Conservation (phyloP, 2,329 filamentous ascomycete genomes). For the Rhynchosporium graminicola region DNA sequence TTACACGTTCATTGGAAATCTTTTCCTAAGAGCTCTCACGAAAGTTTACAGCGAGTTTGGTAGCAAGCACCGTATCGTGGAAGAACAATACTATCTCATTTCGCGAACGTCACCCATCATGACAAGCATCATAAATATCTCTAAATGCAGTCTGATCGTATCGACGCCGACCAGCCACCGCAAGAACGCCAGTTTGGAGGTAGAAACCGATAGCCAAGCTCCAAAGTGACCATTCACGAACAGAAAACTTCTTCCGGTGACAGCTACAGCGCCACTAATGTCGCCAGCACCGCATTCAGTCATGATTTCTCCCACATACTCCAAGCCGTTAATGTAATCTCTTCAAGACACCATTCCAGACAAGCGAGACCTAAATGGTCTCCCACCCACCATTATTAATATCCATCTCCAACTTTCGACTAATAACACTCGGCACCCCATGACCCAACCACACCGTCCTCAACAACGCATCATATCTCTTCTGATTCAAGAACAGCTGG, state of each 20-base stretch:
- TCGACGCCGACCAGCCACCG: no score
- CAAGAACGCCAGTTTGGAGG: no score
- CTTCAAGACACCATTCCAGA: not conserved
- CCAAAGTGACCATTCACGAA: no score
- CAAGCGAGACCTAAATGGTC: constrained; percentile 52
- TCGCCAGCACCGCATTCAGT: not conserved
- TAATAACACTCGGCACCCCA: constrained; percentile 84
- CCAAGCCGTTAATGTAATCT: not conserved
- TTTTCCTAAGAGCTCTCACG: no score
- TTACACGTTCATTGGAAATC: no score
- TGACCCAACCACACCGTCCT: constrained; percentile 85
- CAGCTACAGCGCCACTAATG: not conserved
- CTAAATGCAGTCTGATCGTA: no score
- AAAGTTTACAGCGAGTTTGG: no score
- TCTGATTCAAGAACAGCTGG: constrained; percentile 90
- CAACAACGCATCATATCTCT: constrained; percentile 85
- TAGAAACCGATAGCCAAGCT: no score
- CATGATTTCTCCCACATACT: not conserved
- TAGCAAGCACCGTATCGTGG: no score
- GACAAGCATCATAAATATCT: no score
- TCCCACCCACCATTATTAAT: constrained; percentile 99
- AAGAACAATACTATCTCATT: no score
- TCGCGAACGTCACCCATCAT: no score
- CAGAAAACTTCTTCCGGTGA: not conserved
- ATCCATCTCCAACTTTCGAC: constrained; percentile 86